Conservation (phyloP, 805 yeast genomes). For the Starmerella bacillaris region DNA sequence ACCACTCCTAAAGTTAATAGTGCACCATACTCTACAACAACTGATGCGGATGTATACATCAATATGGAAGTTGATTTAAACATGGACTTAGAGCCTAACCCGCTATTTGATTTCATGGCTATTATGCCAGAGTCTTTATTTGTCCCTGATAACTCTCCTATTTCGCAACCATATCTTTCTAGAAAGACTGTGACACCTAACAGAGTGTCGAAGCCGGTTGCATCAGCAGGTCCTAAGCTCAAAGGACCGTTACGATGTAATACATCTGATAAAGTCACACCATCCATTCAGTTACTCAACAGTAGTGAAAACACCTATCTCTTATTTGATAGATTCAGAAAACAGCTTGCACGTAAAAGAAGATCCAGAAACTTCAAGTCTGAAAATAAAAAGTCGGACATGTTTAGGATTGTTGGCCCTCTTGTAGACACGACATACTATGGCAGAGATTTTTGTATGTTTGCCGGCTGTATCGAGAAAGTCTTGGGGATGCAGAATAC, state of each 20-base stretch:
- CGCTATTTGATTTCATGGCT: slow-evolving; percentile 1
- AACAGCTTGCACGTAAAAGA: not conserved
- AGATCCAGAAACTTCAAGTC: not conserved
- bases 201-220: too few species aligned
- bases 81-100: too few species aligned
- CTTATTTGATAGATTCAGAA: not conserved
- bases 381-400: not conserved
- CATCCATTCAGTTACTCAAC: not conserved
- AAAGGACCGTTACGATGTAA: not conserved
- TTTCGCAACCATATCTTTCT: too few species aligned
- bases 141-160: too few species aligned
- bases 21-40: too few species aligned
- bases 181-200: too few species aligned
- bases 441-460: not conserved
- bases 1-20: too few species aligned
- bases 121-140: not conserved
- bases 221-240: not conserved
- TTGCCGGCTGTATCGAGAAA: not conserved
- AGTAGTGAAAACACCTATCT: not conserved
- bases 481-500: not conserved
- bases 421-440: not conserved
- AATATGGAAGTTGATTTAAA: too few species aligned
- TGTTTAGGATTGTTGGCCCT: not conserved
- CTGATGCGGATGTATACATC: too few species aligned
- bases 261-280: not conserved